phyloP scores from a whole-genome alignment of 306 rosid species.

The Quercus bicolor region DNA sequence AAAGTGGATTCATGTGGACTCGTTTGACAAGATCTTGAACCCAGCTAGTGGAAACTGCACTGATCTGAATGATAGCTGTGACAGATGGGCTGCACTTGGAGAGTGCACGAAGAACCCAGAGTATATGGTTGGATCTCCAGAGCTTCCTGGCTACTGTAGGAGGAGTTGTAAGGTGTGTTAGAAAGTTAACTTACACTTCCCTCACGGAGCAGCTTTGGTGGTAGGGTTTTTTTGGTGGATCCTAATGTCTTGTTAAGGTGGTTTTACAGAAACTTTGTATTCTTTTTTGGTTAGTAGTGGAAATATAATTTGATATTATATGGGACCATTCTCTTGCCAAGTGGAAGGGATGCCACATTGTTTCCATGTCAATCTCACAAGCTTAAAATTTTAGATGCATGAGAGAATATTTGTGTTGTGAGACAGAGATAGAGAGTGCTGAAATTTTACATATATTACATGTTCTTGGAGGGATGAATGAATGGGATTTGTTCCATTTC shows the following conservation, averaged over 20 bases:
- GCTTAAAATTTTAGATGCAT: not conserved
- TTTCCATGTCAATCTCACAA: not conserved
- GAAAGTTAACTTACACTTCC: constrained; percentile 19
- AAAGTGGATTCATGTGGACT: constrained; percentile 92
- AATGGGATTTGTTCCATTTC: no score
- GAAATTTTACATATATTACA: not conserved
- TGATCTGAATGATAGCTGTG: constrained; percentile 73
- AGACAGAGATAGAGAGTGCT: not conserved
- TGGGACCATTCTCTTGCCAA: not conserved
- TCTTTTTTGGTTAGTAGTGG: not conserved
- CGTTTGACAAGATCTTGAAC: constrained; percentile 61
- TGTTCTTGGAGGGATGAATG: not conserved
- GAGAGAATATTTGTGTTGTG: not conserved
- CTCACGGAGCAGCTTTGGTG: constrained; percentile 1
- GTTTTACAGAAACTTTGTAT: constrained; percentile 8
- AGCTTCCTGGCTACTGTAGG: constrained; percentile 87
- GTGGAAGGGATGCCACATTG: not conserved
- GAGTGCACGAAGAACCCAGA: constrained; percentile 83
- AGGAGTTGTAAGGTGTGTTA: constrained; percentile 86
- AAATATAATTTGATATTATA: not conserved
- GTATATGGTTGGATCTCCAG: constrained; percentile 86
- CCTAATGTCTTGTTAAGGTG: constrained; percentile 19
- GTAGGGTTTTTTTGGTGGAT: constrained; percentile 2
- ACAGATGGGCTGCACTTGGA: constrained; percentile 94
- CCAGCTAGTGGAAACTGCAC: constrained; percentile 51